These are phyloP conservation scores for Pezicula neosporulosa DNA, from an alignment of 2,329 filamentous ascomycete genomes.

Conservation along the genomic window DNA sequence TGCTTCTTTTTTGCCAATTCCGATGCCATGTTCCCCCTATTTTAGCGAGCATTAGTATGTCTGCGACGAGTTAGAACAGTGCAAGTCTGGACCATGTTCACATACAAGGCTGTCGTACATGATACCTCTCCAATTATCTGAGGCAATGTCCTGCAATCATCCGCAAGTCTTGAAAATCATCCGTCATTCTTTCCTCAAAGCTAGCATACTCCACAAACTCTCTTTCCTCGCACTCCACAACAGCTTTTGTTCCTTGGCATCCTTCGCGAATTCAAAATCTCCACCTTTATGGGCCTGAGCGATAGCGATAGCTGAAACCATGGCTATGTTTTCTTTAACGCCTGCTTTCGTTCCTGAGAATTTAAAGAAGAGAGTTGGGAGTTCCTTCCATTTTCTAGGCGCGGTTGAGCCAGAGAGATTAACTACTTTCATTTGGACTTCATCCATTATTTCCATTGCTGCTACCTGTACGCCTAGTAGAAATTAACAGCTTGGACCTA, in stretches of 20 bases:
- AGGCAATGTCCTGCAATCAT: too few relatives aligned
- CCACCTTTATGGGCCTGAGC: slow-evolving; percentile 61
- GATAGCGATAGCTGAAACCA: slow-evolving; percentile 69
- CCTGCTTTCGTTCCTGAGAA: slow-evolving; percentile 75
- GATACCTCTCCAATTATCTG: slow-evolving; percentile 86
- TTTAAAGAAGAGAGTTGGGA: slow-evolving; percentile 80
- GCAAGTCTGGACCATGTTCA: slow-evolving; percentile 87
- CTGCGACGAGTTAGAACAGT: slow-evolving; percentile 40
- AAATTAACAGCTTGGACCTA: slow-evolving; percentile 59
- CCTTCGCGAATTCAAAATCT: slow-evolving; percentile 74
- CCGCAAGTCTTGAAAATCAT: slow-evolving; percentile 71
- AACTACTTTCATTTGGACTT: slow-evolving; percentile 81
- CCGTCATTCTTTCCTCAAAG: slow-evolving; percentile 66
- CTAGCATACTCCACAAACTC: slow-evolving; percentile 79
- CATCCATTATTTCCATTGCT: slow-evolving; percentile 74
- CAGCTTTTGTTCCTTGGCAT: slow-evolving; percentile 66
- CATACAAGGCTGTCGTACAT: slow-evolving; percentile 87
- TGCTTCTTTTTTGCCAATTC: slow-evolving; percentile 80
- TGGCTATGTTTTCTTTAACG: slow-evolving; percentile 73
- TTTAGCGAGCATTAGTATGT: not conserved
- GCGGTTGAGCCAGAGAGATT: slow-evolving; percentile 70
- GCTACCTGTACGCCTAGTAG: slow-evolving; percentile 43
- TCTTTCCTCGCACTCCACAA: slow-evolving; percentile 82
- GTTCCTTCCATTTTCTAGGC: slow-evolving; percentile 68
- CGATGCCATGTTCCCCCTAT: slow-evolving; percentile 76